Conservation (phyloP, 2,329 filamentous ascomycete species). For the Ophiostoma angusticollis region DNA sequence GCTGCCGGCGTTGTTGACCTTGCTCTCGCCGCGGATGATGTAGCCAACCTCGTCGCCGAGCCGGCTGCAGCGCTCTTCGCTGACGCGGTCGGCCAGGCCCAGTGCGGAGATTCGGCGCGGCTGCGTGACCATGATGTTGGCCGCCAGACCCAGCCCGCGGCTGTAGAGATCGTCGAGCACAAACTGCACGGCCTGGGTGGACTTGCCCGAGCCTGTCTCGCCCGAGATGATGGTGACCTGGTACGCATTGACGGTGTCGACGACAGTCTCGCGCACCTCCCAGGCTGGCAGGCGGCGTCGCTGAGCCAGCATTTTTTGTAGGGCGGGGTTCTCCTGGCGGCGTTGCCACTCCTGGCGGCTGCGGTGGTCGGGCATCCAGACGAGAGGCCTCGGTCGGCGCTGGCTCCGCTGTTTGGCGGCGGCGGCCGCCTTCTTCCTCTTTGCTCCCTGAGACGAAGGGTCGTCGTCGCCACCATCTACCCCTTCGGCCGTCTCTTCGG, state of each 20-base stretch:
- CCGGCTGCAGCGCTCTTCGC: conserved; percentile 60
- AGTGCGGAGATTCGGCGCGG: conserved; percentile 89
- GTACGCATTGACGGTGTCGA: conserved; percentile 59
- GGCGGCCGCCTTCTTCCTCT: conserved; percentile 9
- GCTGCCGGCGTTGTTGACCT: conserved; percentile 36
- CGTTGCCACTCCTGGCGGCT: conserved; percentile 58
- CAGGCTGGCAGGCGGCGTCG: conserved; percentile 75
- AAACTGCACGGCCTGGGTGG: conserved; percentile 93
- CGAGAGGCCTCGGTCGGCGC: conserved; percentile 44
- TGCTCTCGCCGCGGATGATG: conserved; percentile 80
- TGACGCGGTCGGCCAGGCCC: conserved; percentile 85
- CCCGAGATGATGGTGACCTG: conserved; percentile 95
- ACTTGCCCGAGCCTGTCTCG: conserved; percentile 94
- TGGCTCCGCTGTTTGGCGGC: conserved; percentile 23
- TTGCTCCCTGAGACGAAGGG: conserved; percentile 14
- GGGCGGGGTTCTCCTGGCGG: conserved; percentile 50
- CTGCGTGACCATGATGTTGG: conserved; percentile 92
- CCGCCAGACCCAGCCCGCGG: conserved; percentile 57
- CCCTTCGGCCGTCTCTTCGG: conserved; percentile 41
- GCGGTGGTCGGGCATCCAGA: conserved; percentile 46
- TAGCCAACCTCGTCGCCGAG: conserved; percentile 88
- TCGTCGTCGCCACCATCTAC: conserved; percentile 19
- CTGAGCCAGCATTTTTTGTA: conserved; percentile 62
- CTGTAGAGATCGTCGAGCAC: conserved; percentile 82
- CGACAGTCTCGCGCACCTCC: conserved; percentile 64